Conservation (phyloP, 2,329 filamentous ascomycete genomes). For the Epichloe gansuensis region DNA sequence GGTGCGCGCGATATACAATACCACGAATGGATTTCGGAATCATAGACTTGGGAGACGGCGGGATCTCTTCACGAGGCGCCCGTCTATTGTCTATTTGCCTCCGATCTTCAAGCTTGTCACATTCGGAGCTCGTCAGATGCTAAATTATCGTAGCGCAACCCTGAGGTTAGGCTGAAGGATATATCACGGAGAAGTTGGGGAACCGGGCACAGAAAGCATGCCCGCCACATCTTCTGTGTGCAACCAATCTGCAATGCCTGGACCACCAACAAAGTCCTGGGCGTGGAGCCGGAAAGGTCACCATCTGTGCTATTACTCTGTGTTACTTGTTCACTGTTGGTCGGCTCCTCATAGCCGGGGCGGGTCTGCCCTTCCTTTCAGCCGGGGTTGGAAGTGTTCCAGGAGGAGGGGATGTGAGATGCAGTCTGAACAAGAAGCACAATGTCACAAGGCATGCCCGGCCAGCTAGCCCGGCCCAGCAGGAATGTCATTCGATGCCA, state of each 20-base stretch:
- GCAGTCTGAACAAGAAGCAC: not conserved
- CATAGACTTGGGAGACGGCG: too few relatives aligned
- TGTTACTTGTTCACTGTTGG: not conserved
- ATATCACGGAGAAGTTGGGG: too few relatives aligned
- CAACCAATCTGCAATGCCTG: too few relatives aligned
- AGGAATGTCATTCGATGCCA: not conserved
- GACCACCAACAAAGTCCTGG: too few relatives aligned
- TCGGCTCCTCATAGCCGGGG: not conserved
- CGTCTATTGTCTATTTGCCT: too few relatives aligned
- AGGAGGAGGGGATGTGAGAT: too few relatives aligned
- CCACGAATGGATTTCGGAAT: too few relatives aligned
- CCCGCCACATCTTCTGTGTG: too few relatives aligned
- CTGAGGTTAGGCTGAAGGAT: not conserved
- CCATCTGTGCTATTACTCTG: not conserved
- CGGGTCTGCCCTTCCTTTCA: not conserved
- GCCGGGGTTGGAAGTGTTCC: too few relatives aligned
- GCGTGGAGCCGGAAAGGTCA: too few relatives aligned
- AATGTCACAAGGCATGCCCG: not conserved
- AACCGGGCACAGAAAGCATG: too few relatives aligned
- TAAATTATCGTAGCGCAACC: not conserved
- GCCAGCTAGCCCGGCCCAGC: not conserved
- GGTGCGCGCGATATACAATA: not conserved
- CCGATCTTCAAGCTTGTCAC: not conserved
- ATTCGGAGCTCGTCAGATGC: not conserved
- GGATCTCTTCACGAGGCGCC: too few relatives aligned